Percentiles rank a stretch among this genome's conserved stretches.
phyloP scores from a whole-genome alignment of 2,329 filamentous ascomycete species.

The Botryotinia convoluta region DNA sequence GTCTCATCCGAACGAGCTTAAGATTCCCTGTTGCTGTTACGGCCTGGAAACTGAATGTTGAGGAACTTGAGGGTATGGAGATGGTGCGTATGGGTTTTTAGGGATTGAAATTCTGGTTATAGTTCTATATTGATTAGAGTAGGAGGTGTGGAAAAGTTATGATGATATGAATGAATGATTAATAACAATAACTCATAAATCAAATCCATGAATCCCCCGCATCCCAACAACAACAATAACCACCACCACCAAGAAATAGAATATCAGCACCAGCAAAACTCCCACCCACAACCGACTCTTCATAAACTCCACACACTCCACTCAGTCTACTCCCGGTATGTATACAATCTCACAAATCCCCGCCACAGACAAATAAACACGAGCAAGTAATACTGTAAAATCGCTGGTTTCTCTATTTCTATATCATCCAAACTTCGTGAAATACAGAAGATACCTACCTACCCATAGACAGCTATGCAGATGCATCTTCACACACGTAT shows the following conservation, averaged over 20 bases:
- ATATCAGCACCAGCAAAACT: not conserved
- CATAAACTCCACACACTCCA: not conserved
- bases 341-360: too few relatives aligned
- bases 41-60: not conserved
- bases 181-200: not conserved
- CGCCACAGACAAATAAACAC: too few relatives aligned
- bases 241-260: too few relatives aligned
- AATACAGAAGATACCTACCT: too few relatives aligned
- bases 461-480: not conserved
- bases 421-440: too few relatives aligned
- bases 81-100: accelerated
- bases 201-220: too few relatives aligned
- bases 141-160: not conserved
- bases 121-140: not conserved
- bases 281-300: too few relatives aligned
- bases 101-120: too few relatives aligned
- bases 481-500: not conserved
- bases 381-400: too few relatives aligned
- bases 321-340: not conserved
- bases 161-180: not conserved
- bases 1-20: not conserved
- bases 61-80: too few relatives aligned
- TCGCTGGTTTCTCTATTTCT: too few relatives aligned
- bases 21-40: accelerated
- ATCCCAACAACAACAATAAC: not conserved